A percentile compares a stretch with the other conserved stretches of the same genome.
These are phyloP conservation scores for Ophiostoma tasmaniense DNA, from an alignment of 2,329 filamentous ascomycete genomes.

Conservation along the genomic window DNA sequence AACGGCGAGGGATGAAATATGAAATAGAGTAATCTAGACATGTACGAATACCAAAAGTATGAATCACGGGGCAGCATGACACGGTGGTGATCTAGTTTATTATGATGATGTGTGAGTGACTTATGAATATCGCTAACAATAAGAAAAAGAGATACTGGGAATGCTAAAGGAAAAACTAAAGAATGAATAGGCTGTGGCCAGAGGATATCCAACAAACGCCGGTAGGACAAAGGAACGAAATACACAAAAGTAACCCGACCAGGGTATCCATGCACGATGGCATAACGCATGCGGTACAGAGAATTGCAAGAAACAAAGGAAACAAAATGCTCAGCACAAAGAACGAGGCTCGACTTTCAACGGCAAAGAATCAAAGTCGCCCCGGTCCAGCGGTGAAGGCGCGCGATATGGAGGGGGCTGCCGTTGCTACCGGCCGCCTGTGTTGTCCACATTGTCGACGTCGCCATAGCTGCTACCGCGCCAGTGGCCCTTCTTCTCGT, in stretches of 20 bases:
- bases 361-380: neutral
- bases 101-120: neutral
- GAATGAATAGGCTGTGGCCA: neutral
- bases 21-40: neutral
- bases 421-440: conserved; percentile 21
- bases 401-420: conserved; percentile 13
- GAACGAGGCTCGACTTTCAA: conserved; percentile 8
- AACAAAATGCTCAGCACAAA: conserved; percentile 7
- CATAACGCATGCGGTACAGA: neutral
- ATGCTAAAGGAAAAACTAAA: neutral
- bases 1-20: neutral
- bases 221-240: neutral
- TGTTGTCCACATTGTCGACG: conserved; percentile 29
- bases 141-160: neutral
- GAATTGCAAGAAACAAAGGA: neutral
- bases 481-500: conserved; percentile 26
- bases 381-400: neutral
- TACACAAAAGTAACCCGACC: neutral
- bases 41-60: neutral
- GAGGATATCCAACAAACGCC: conserved; percentile 5
- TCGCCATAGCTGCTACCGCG: conserved; percentile 31
- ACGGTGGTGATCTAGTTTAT: neutral
- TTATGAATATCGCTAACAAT: no score
- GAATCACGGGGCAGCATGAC: neutral
- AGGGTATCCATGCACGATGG: neutral